Evolutionary conservation across 129 eudicot species (phyloP).

Genomic region (Tagetes patula): DNA sequence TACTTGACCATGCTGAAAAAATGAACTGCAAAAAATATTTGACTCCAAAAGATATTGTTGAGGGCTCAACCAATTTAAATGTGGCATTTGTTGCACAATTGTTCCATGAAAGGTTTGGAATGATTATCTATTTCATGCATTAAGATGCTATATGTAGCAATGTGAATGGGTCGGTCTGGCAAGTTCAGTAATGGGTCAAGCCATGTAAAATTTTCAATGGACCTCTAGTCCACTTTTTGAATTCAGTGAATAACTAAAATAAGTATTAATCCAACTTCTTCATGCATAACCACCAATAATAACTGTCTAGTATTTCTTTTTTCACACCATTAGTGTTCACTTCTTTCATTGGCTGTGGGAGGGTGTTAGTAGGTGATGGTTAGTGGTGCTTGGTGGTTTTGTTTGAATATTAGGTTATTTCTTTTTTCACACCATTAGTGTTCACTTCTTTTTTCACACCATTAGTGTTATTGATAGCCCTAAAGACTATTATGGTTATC

Average conservation of each 20-base stretch:
- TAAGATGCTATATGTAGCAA: slow-evolving; percentile 7
- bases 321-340: background rate
- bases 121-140: background rate
- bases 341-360: slow-evolving; percentile 1
- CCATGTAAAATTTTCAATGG: background rate
- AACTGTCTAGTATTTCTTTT: background rate
- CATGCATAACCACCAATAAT: background rate
- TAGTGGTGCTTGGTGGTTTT: background rate
- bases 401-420: background rate
- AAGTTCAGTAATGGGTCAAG: background rate
- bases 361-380: background rate
- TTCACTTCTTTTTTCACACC: too few species aligned
- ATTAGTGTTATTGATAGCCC: background rate
- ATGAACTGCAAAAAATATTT: slow-evolving; percentile 92
- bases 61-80: slow-evolving; percentile 84
- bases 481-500: background rate
- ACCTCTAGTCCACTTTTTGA: background rate
- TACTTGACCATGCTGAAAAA: slow-evolving; percentile 92
- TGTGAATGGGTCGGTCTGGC: background rate
- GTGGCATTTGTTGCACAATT: slow-evolving; percentile 93
- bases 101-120: slow-evolving; percentile 76
- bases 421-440: too few species aligned
- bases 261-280: background rate
- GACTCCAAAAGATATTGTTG: slow-evolving; percentile 72
- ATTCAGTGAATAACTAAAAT: background rate